Conservation (phyloP, 2,329 filamentous ascomycete genomes). For the Rhynchosporium agropyri region DNA sequence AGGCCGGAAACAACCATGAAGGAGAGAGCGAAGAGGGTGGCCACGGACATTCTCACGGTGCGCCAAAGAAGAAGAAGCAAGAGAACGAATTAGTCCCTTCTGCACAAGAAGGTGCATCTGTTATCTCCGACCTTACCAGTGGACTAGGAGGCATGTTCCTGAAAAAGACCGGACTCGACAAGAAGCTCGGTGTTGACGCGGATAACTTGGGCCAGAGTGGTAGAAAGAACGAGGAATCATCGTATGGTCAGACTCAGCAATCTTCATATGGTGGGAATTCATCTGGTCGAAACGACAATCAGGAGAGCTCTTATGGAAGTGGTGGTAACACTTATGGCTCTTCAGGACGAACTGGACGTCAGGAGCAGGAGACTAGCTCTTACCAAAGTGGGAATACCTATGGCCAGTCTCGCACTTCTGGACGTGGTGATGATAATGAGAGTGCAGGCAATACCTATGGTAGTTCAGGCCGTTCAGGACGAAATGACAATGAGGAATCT, state of each 20-base stretch:
- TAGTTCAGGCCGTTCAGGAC: slow-evolving; percentile 7
- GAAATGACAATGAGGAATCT: slow-evolving; percentile 4
- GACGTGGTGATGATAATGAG: slow-evolving; percentile 12
- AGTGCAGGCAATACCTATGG: slow-evolving; percentile 13
- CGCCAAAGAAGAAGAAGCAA: slow-evolving; percentile 16
- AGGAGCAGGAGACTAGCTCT: slow-evolving; percentile 1
- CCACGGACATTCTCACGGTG: slow-evolving; percentile 23
- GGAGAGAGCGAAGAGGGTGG: slow-evolving; percentile 20
- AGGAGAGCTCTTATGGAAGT: slow-evolving; percentile 18
- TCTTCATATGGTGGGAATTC: slow-evolving; percentile 11
- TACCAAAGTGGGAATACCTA: slow-evolving; percentile 6
- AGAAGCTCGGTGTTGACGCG: slow-evolving; percentile 14
- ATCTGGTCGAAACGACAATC: slow-evolving; percentile 7
- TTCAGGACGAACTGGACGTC: slow-evolving; percentile 7
- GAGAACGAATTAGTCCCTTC: slow-evolving; percentile 11
- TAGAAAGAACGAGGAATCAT: slow-evolving; percentile 12
- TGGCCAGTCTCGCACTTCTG: slow-evolving; percentile 3
- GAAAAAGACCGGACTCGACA: slow-evolving; percentile 19
- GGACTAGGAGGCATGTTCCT: slow-evolving; percentile 18
- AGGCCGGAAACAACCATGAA: slow-evolving; percentile 22
- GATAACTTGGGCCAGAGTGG: background rate
- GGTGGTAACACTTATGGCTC: slow-evolving; percentile 15
- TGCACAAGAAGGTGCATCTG: slow-evolving; percentile 22
- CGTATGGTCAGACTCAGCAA: slow-evolving; percentile 10
- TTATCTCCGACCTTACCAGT: slow-evolving; percentile 8